phyloP scores from a whole-genome alignment of 2,329 filamentous ascomycete genomes.

The Fusarium xyrophilum region DNA sequence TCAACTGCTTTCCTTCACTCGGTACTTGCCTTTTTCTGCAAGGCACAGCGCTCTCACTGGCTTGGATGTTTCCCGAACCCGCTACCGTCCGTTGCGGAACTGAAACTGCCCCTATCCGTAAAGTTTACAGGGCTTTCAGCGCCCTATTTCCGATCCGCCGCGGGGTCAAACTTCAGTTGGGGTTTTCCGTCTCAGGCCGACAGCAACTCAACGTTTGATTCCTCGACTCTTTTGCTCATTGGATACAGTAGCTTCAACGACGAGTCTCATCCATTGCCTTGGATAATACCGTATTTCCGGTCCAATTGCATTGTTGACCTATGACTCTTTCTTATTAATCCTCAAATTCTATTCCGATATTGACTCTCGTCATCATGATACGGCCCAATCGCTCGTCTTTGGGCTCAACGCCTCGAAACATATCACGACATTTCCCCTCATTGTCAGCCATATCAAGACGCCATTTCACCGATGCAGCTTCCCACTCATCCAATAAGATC shows the following conservation, averaged over 20 bases:
- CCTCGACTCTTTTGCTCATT: slow-evolving; percentile 19
- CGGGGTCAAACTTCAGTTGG: not conserved
- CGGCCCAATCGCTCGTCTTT: slow-evolving; percentile 15
- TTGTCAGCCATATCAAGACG: slow-evolving; percentile 22
- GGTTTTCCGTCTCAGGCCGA: slow-evolving; percentile 36
- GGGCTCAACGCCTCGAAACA: slow-evolving; percentile 2
- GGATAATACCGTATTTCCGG: not conserved
- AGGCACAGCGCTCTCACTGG: slow-evolving; percentile 16
- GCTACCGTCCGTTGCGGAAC: slow-evolving; percentile 22
- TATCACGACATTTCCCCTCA: slow-evolving; percentile 13
- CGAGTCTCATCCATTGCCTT: slow-evolving; percentile 3
- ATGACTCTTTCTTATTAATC: not conserved
- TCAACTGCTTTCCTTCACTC: not conserved
- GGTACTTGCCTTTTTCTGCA: slow-evolving; percentile 17
- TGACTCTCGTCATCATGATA: slow-evolving; percentile 12
- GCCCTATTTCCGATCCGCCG: slow-evolving; percentile 2
- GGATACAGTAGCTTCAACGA: slow-evolving; percentile 28
- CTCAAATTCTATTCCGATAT: not conserved
- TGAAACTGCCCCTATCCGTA: slow-evolving; percentile 3
- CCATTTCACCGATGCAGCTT: slow-evolving; percentile 50
- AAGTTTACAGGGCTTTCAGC: slow-evolving; percentile 1
- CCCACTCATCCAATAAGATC: slow-evolving; percentile 54
- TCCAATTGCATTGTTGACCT: not conserved
- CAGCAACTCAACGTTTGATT: slow-evolving; percentile 4
- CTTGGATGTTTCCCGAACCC: slow-evolving; percentile 1